These are phyloP conservation scores for Calonectria ilicicola DNA, from an alignment of 2,329 filamentous ascomycete species.

Conservation along the genomic window DNA sequence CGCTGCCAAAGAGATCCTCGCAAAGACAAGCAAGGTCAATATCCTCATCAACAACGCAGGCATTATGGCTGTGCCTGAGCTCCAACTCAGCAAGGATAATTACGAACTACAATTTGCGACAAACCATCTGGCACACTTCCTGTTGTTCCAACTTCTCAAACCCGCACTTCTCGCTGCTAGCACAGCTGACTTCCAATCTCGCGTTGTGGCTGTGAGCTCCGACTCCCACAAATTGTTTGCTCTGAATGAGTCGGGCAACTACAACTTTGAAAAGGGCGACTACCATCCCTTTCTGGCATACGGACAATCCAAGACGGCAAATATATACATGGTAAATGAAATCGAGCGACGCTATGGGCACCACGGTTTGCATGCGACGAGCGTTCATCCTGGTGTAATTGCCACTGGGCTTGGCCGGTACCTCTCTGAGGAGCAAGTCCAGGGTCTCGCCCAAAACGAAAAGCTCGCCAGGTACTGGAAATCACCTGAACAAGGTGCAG, in stretches of 20 bases:
- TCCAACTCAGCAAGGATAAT: constrained; percentile 22
- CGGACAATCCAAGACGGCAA: background rate
- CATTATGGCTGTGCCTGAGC: constrained; percentile 28
- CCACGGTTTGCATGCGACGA: background rate
- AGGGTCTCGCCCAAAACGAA: background rate
- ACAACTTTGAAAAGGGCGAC: background rate
- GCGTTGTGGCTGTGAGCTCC: constrained; percentile 11
- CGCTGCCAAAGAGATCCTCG: background rate
- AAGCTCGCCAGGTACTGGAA: background rate
- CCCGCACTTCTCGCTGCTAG: background rate
- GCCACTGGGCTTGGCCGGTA: background rate
- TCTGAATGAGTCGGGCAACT: background rate
- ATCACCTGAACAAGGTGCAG: background rate
- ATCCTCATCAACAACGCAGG: constrained; percentile 42
- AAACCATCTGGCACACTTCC: constrained; percentile 21
- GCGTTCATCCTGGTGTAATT: background rate
- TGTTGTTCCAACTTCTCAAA: constrained; percentile 26
- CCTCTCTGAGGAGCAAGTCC: background rate
- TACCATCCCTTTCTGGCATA: background rate
- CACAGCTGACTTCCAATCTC: constrained; percentile 9
- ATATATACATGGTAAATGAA: background rate
- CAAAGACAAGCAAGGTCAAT: constrained; percentile 12
- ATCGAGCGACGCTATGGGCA: background rate
- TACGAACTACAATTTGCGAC: constrained; percentile 31
- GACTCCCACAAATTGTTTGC: background rate